These are phyloP conservation scores for Xylaria sp. DNA, from an alignment of 2,329 filamentous ascomycete species.

Conservation along the genomic window DNA sequence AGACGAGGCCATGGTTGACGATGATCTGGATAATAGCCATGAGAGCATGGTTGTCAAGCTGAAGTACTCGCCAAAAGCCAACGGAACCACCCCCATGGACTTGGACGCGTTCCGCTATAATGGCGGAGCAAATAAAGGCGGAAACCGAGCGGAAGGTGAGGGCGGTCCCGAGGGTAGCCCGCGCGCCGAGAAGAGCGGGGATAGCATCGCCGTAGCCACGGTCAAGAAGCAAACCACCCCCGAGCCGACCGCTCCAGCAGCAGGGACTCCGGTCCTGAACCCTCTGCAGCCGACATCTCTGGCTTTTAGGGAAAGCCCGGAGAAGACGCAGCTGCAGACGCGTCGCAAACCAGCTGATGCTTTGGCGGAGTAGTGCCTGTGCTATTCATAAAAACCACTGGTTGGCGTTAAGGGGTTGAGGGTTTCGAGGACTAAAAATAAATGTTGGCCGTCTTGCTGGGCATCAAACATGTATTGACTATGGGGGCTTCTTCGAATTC, in stretches of 20 bases:
- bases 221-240: conserved; percentile 46
- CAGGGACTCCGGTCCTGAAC: conserved; percentile 46
- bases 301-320: conserved; percentile 70
- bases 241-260: conserved; percentile 23
- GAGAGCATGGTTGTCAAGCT: conserved; percentile 81
- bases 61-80: conserved; percentile 54
- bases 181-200: conserved; percentile 44
- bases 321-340: conserved; percentile 57
- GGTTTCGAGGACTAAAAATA: neutral
- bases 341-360: conserved; percentile 49
- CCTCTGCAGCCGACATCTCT: conserved; percentile 57
- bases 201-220: conserved; percentile 47
- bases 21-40: conserved; percentile 57
- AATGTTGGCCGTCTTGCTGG: neutral
- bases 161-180: conserved; percentile 24
- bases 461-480: neutral
- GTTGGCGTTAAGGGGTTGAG: conserved; percentile 6
- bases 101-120: conserved; percentile 49
- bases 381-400: neutral
- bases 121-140: conserved; percentile 38
- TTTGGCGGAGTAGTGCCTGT: conserved; percentile 23
- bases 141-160: conserved; percentile 35
- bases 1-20: conserved; percentile 64
- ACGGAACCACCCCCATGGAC: conserved; percentile 49
- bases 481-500: neutral